Base-by-base conservation (phyloP, 768 basidiomycete genomes). In the Kwoniella sp. region DNA sequence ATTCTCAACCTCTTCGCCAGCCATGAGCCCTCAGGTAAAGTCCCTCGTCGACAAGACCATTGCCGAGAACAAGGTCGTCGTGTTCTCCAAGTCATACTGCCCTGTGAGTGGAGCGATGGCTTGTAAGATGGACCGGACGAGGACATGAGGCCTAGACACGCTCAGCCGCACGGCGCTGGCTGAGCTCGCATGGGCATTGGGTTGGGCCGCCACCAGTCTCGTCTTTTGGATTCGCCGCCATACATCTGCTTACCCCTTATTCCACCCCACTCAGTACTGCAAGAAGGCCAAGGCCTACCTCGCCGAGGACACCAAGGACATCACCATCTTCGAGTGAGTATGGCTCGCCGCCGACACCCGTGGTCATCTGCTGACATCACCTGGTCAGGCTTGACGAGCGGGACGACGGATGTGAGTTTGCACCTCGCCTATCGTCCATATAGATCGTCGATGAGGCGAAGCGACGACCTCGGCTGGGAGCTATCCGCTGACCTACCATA, bases 1-100 rank as follows among this genome's bases (percentile, higher is more conserved):
- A 65, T 51, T 59, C 31, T 70, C 68, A 22, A 52, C 56, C 8
- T 47, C 57, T 14, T 39, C 61, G n/a, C 47, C 66, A 15, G 58
- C 38, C 29, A 67, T 62, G 57, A 56, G 46, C 47, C 65, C 65
- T 50, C 59, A 60, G 40, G 57, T 64, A 37, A 66, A 73, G 56
- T 49, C 59, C 29, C 57, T 71, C 32, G 67, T 67, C 52, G 61
- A 50, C 43, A 53, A 56, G 41, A 59, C 49, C 33, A 69, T 73
- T 57, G 58, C 57, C 23, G 56, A 65, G 47, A 64, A 73, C 60
- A 57, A 64, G 39, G 63, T 70, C 42, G 65, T 67, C 41, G 61
- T 73, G 15, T 71, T 67, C 50, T 53, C 57, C 42, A 73, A 73
- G 57, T 56, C 60, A 26, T 71, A 67, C 56, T 73, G 72, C 52